Base-by-base conservation (phyloP, 805 yeast genomes). In the Metschnikowia kunwiensis region DNA sequence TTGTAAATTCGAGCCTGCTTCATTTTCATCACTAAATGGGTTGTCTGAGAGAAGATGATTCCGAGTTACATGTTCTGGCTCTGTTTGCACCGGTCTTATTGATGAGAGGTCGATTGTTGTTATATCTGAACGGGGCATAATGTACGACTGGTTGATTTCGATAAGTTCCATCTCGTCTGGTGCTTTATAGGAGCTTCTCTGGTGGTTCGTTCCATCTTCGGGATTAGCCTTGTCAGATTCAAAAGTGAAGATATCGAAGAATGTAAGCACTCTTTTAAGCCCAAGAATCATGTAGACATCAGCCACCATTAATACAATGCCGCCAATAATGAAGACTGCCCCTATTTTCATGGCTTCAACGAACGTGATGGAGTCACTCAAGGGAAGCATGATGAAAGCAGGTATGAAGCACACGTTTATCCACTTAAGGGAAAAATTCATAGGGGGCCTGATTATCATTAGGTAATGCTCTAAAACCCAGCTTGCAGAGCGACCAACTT, bases 401-500 rank as follows among this genome's bases (percentile, higher is more conserved):
- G 93, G 91, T 1, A 86, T 78, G 65, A 84, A 85, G 53, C 80
- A 82, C 5, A 82, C 72, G 54, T 81, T 82, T 60, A 85, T 85
- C 91, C 93, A 84, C 37, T 82, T 69, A 32, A 84, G 65, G 1
- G 82, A 68, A 55, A 82, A 81, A 43, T 82, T 82, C 62, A 75
- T 74, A 11, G 86, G 76, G n/a, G 82, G 73, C 32, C 80, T 78
- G 32, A 80, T 58, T 9, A 67, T 22, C 27, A 43, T 47, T 25
- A 68, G 49, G 36, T 68, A 67, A 32, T 55, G 45, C 11, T 57
- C 54, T 19, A 66, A 46, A 2, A 57, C 23, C 51, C 58, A 51
- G 11, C 54, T 30, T 23, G 46, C 50, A 5, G 15, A 30, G 18
- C 26, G 17, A 7, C 40, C 42, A 7, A 51, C 19, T 18, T 14